Evolutionary conservation across 1,139 yeast species (phyloP), one percentile per base, ranked within the genome.

Genomic region (Lodderomyces parapsilosis): DNA sequence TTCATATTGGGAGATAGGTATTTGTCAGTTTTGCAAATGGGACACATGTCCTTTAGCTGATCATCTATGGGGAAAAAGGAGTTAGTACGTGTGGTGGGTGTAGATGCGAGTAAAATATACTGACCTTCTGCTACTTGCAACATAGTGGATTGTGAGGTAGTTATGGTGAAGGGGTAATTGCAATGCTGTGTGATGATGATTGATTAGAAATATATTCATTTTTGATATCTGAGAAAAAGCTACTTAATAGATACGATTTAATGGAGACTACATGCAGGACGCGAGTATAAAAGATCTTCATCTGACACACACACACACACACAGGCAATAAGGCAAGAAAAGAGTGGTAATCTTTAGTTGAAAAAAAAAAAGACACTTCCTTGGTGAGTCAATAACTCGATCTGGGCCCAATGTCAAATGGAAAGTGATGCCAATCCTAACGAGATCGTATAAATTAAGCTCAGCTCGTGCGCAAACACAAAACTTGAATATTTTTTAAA

Each of bases 21-120:
- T 62, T 93, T 74, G 62, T 94, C 96, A 37, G 98, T 90, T 66
- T 93, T 89, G 73, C 99, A 93, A 58, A 94, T 90, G 33, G 99
- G 99, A 73, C 99, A 93, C 83, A 91, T 84, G 66, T 93, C 99
- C 63, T 71, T 70, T 6, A 78, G 48, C 34, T 71, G 54, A 28
- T 68, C 76, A 50, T 68, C 76, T 56, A 51, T 24, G 32, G 19
- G n/a, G n/a, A n/a, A n/a, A n/a, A n/a, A 14, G 6, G 24, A 17
- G 39, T 38, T 40, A 40, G 40, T 36, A 39, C n/a, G 18, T 17
- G 2, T 6, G 33, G 2, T 18, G 3, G 7, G 11, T 2, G 33
- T 33, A 6, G 25, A 23, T 22, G 19, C 10, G 3, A 3, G 6
- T 2, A 23, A 8, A 2, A 2, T 8, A 9, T n/a, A 20, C 45